Percentiles rank a stretch among this genome's conserved stretches.
phyloP scores from a whole-genome alignment of 2,329 filamentous ascomycete genomes.

The Alternaria atra region DNA sequence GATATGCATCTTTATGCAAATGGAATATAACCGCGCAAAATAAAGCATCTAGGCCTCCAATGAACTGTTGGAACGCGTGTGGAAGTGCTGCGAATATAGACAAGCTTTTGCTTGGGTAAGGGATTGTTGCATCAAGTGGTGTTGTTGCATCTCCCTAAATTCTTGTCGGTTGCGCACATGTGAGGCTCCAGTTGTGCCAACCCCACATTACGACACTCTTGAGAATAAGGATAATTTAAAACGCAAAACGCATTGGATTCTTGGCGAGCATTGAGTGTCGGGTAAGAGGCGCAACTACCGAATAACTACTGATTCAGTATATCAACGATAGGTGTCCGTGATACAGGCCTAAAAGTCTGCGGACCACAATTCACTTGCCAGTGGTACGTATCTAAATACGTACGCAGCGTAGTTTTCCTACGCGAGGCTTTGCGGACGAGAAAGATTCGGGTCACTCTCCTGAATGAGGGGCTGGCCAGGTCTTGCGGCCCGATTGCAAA shows the following conservation, averaged over 20 bases:
- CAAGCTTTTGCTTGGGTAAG: neutral
- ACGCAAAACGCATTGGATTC: neutral
- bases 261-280: neutral
- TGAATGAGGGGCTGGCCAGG: neutral
- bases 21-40: neutral
- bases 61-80: neutral
- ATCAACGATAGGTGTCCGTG: neutral
- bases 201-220: neutral
- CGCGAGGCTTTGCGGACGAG: neutral
- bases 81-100: neutral
- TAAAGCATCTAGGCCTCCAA: neutral
- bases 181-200: neutral
- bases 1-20: conserved; percentile 7
- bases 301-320: neutral
- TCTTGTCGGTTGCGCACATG: neutral
- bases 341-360: neutral
- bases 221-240: neutral
- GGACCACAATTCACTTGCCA: neutral
- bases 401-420: neutral
- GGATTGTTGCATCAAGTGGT: neutral
- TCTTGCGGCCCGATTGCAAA: neutral
- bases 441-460: neutral
- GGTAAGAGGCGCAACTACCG: neutral
- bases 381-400: neutral
- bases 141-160: neutral